phyloP scores from a whole-genome alignment of 306 rosid species.

The Dicorynia guianensis region DNA sequence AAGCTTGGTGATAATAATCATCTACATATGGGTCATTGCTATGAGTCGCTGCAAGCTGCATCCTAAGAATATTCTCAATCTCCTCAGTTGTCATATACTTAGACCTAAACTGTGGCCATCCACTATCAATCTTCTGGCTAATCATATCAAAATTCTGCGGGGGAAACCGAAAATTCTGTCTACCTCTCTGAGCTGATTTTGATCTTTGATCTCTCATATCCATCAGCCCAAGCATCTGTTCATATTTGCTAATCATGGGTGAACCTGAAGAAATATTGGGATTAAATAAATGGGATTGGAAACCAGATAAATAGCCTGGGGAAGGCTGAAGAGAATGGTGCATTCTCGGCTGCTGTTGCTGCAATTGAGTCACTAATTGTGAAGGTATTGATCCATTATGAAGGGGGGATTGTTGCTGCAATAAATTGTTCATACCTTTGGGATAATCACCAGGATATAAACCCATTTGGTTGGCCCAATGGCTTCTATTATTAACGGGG shows the following conservation, averaged over 20 bases:
- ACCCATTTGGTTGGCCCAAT: conserved; percentile 59
- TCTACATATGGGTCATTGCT: conserved; percentile 98
- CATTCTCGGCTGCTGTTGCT: conserved; percentile 64
- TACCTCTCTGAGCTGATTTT: conserved; percentile 62
- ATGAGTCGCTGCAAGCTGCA: conserved; percentile 96
- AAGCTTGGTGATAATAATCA: conserved; percentile 94
- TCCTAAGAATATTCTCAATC: conserved; percentile 84
- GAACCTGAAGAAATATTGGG: conserved; percentile 67
- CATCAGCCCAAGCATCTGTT: conserved; percentile 77
- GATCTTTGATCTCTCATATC: conserved; percentile 87
- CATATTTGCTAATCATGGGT: conserved; percentile 72
- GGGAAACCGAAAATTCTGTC: conserved; percentile 62
- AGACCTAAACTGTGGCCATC: conserved; percentile 86
- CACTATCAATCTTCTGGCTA: conserved; percentile 60
- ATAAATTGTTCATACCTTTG: conserved; percentile 47
- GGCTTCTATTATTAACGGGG: conserved; percentile 51
- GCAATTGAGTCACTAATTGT: conserved; percentile 62
- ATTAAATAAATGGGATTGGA: conserved; percentile 60
- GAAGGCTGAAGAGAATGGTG: conserved; percentile 62
- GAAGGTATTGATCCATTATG: conserved; percentile 65
- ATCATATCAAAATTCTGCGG: conserved; percentile 71
- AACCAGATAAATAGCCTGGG: conserved; percentile 55
- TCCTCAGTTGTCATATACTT: conserved; percentile 89
- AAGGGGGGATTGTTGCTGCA: conserved; percentile 66
- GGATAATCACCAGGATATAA: conserved; percentile 65